phyloP scores from a whole-genome alignment of 2,329 filamentous ascomycete species.

The Myrmaecium sp. region DNA sequence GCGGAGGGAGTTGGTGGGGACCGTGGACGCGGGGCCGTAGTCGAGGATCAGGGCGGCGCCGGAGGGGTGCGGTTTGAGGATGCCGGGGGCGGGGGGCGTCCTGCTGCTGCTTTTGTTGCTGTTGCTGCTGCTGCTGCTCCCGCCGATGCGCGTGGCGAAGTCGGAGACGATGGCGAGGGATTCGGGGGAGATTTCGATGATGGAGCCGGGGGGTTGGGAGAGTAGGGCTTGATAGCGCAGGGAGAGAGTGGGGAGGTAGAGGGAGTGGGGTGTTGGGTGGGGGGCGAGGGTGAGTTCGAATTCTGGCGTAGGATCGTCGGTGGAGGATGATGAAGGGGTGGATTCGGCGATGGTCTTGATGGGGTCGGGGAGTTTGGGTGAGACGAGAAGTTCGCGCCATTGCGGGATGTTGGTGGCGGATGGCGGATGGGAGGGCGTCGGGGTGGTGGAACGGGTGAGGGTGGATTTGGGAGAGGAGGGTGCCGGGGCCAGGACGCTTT shows the following conservation, averaged over 20 bases:
- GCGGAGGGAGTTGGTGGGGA: slow-evolving; percentile 78
- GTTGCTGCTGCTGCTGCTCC: slow-evolving; percentile 22
- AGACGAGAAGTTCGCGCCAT: slow-evolving; percentile 27
- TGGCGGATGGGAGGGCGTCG: slow-evolving; percentile 24
- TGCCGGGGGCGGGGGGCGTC: slow-evolving; percentile 5
- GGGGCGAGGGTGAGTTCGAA: slow-evolving; percentile 74
- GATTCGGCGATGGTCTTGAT: slow-evolving; percentile 11
- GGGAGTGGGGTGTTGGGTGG: slow-evolving; percentile 60
- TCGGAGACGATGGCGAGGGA: slow-evolving; percentile 63
- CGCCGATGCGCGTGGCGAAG: slow-evolving; percentile 73
- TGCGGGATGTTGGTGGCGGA: slow-evolving; percentile 17
- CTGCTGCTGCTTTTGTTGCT: slow-evolving; percentile 7
- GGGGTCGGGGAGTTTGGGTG: slow-evolving; percentile 20
- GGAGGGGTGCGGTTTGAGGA: slow-evolving; percentile 41
- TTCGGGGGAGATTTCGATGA: slow-evolving; percentile 84
- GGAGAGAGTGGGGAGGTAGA: slow-evolving; percentile 70
- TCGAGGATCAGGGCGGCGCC: slow-evolving; percentile 92
- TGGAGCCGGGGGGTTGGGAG: slow-evolving; percentile 43
- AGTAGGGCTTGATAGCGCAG: slow-evolving; percentile 63
- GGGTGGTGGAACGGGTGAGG: slow-evolving; percentile 30
- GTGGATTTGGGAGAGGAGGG: slow-evolving; percentile 20
- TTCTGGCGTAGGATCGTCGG: slow-evolving; percentile 40
- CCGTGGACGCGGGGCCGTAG: slow-evolving; percentile 64
- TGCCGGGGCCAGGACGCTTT: slow-evolving; percentile 40
- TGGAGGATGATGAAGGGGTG: slow-evolving; percentile 31